Conservation (phyloP, 2,329 filamentous ascomycete genomes). For the Scortechinia acanthostroma region DNA sequence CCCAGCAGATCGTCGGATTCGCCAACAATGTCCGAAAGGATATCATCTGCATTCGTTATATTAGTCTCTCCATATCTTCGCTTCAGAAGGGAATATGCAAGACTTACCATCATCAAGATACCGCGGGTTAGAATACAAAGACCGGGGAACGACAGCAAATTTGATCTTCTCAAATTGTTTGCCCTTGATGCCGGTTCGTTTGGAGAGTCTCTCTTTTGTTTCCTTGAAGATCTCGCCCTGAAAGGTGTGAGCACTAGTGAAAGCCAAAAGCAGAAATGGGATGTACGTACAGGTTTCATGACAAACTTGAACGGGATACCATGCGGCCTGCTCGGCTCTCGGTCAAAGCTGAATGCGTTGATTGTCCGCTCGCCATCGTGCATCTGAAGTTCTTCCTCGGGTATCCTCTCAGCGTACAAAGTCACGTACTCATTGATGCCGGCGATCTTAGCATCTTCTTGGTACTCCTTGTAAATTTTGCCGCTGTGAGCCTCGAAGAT, state of each 20-base stretch:
- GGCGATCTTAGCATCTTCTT: slow-evolving; percentile 64
- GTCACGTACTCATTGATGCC: slow-evolving; percentile 80
- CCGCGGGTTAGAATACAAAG: slow-evolving; percentile 64
- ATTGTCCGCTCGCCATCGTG: slow-evolving; percentile 51
- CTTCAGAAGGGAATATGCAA: slow-evolving; percentile 2
- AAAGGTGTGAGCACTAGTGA: slow-evolving; percentile 9
- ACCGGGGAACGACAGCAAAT: slow-evolving; percentile 69
- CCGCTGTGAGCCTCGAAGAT: slow-evolving; percentile 77
- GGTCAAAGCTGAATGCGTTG: slow-evolving; percentile 85
- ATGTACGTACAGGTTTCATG: slow-evolving; percentile 62
- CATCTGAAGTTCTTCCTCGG: slow-evolving; percentile 62
- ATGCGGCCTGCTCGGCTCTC: slow-evolving; percentile 76
- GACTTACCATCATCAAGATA: slow-evolving; percentile 84
- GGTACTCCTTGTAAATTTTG: slow-evolving; percentile 77
- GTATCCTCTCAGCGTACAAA: slow-evolving; percentile 74
- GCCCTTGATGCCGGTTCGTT: slow-evolving; percentile 87
- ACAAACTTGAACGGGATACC: slow-evolving; percentile 88
- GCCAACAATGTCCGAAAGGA: slow-evolving; percentile 41
- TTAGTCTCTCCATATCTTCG: neutral
- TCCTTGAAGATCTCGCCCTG: slow-evolving; percentile 81
- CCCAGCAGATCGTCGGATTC: slow-evolving; percentile 56
- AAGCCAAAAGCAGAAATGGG: neutral
- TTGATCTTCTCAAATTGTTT: slow-evolving; percentile 99
- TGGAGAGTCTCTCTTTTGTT: slow-evolving; percentile 89
- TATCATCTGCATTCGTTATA: slow-evolving; percentile 34